Evolutionary conservation across 495 filamentous ascomycete species (phyloP).

Genomic region (Tuber indicum): DNA sequence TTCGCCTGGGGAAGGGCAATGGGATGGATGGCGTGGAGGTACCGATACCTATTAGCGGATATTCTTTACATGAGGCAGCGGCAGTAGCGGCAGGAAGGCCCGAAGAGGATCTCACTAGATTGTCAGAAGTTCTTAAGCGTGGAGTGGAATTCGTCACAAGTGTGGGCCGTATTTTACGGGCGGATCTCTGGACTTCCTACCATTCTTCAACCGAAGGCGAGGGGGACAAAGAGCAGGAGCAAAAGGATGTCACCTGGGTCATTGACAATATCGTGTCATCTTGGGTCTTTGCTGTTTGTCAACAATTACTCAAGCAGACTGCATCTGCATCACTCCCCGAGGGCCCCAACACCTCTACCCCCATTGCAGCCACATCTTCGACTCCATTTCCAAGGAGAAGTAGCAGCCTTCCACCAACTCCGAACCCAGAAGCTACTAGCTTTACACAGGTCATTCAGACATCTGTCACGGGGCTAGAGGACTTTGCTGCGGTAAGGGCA

Average conservation of each 20-base stretch:
- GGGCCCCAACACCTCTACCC: conserved; percentile 9
- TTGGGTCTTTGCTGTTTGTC: conserved; percentile 64
- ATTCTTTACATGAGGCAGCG: conserved; percentile 31
- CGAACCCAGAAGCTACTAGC: conserved; percentile 19
- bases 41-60: conserved; percentile 11
- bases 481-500: conserved; percentile 73
- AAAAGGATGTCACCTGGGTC: conserved; percentile 43
- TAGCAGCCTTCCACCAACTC: conserved; percentile 38
- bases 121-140: conserved; percentile 73
- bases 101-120: conserved; percentile 64
- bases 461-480: conserved; percentile 61
- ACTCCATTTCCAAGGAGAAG: conserved; percentile 32
- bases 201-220: conserved; percentile 27
- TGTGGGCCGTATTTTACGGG: conserved; percentile 66
- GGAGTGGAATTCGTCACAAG: conserved; percentile 74
- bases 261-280: conserved; percentile 78
- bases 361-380: not conserved
- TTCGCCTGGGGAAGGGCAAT: conserved; percentile 67
- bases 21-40: conserved; percentile 12
- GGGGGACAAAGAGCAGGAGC: conserved; percentile 32
- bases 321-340: conserved; percentile 35
- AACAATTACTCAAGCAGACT: conserved; percentile 40
- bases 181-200: conserved; percentile 57
- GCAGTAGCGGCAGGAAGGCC: conserved; percentile 25
- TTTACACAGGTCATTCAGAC: conserved; percentile 31